Percentiles rank a stretch among this genome's conserved stretches.
Conservation (phyloP, 768 basidiomycete genomes). For the Sporobolomyces roseus region DNA sequence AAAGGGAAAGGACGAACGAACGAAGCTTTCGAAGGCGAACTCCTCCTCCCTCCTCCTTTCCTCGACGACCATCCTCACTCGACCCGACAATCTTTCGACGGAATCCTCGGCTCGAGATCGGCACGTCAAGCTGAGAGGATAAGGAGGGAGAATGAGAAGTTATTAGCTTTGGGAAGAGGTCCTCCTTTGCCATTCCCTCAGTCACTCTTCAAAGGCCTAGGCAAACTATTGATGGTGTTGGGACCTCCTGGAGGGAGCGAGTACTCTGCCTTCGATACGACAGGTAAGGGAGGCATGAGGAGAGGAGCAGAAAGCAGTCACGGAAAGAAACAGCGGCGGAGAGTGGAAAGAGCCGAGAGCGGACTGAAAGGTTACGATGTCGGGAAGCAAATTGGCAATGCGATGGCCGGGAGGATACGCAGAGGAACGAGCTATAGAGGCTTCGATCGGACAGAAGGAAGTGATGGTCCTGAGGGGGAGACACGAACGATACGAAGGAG, state of each 20-base stretch:
- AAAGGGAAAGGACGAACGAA: neutral
- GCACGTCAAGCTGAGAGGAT: neutral
- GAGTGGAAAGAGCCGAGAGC: conserved; percentile 8
- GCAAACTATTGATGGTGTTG: conserved; percentile 17
- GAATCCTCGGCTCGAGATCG: neutral
- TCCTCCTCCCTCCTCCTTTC: conserved; percentile 13
- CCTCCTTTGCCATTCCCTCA: conserved; percentile 32
- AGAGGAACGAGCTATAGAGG: neutral
- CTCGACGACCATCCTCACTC: neutral
- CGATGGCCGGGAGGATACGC: neutral
- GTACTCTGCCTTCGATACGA: neutral
- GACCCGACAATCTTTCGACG: conserved; percentile 4
- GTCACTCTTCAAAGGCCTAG: neutral
- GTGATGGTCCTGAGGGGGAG: too few species aligned
- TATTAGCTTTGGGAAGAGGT: conserved; percentile 10
- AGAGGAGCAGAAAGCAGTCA: neutral
- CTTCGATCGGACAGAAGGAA: too few species aligned
- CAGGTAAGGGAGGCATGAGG: neutral
- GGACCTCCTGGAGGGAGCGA: conserved; percentile 24
- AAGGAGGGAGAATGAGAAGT: neutral
- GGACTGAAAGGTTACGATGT: conserved; percentile 12
- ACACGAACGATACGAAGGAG: too few species aligned
- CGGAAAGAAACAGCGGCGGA: conserved; percentile 3
- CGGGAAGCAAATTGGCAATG: neutral
- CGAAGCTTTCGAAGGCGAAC: conserved; percentile 5